These are phyloP conservation scores for Pleurotus djamor DNA, from an alignment of 768 basidiomycete species.

Conservation along the genomic window DNA sequence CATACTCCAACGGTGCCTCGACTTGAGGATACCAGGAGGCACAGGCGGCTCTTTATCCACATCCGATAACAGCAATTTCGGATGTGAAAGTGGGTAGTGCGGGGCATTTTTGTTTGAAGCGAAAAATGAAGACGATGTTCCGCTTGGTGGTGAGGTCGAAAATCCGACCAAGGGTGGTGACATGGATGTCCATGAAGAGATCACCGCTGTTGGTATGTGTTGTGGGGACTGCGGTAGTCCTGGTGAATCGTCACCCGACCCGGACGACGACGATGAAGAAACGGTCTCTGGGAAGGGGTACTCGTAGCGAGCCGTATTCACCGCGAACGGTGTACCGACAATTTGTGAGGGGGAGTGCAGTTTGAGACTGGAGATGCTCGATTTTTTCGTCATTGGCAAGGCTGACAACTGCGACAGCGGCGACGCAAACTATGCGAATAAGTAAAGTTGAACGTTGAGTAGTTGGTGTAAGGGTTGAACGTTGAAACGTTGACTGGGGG, in stretches of 20 bases:
- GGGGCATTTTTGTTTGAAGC: background rate
- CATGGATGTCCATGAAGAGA: background rate
- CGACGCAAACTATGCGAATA: background rate
- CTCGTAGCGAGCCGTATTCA: slow-evolving; percentile 24
- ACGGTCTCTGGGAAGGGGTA: slow-evolving; percentile 26
- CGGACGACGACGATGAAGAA: background rate
- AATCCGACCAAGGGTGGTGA: background rate
- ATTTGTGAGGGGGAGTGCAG: slow-evolving; percentile 26
- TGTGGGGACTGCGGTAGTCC: background rate
- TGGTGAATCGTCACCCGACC: background rate
- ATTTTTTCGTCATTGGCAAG: background rate
- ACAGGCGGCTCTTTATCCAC: slow-evolving; percentile 17
- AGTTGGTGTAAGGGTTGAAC: background rate
- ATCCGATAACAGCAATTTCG: slow-evolving; percentile 16
- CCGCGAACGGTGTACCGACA: slow-evolving; percentile 31
- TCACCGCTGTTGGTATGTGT: background rate
- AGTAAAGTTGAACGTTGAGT: background rate
- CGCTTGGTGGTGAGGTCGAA: background rate
- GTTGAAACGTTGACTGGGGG: background rate
- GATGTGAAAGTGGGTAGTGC: slow-evolving; percentile 16
- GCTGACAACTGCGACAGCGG: background rate
- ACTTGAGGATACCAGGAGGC: slow-evolving; percentile 24
- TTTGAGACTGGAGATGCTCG: background rate
- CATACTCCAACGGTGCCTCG: slow-evolving; percentile 19
- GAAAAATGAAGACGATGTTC: background rate